A percentile compares a stretch with the other conserved stretches of the same genome.
Evolutionary conservation across 1,284 basidiomycete genomes (phyloP).

Genomic region (Fomitiporia mediterranea): DNA sequence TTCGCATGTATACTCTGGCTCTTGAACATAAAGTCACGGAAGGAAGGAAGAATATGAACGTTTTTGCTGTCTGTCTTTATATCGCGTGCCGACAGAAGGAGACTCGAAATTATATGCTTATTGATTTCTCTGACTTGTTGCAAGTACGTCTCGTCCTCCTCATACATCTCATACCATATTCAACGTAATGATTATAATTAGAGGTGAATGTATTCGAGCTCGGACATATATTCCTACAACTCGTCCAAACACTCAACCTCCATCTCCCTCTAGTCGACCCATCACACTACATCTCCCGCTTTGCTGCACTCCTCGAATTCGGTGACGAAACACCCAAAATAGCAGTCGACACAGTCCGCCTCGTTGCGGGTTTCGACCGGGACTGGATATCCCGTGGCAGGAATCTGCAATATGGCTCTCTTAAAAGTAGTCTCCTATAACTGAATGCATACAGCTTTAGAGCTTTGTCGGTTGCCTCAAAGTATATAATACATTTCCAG

Average conservation of each 20-base stretch:
- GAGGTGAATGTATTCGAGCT: constrained; percentile 98
- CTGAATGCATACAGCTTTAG: too few species aligned
- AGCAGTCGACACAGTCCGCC: constrained; percentile 89
- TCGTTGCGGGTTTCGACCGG: constrained; percentile 91
- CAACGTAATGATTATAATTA: neutral
- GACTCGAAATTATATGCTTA: constrained; percentile 92
- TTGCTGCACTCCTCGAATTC: constrained; percentile 95
- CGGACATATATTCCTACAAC: constrained; percentile 93
- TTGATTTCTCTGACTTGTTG: constrained; percentile 93
- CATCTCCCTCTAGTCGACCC: constrained; percentile 90
- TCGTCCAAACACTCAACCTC: constrained; percentile 88
- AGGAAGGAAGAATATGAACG: constrained; percentile 88
- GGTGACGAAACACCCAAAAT: constrained; percentile 92
- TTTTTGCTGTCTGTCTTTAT: constrained; percentile 94
- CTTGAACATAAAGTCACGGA: constrained; percentile 93
- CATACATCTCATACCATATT: constrained; percentile 6
- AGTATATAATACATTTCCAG: too few species aligned
- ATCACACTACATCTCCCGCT: constrained; percentile 95
- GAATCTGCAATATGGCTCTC: too few species aligned
- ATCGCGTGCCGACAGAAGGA: constrained; percentile 91
- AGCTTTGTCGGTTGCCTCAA: too few species aligned
- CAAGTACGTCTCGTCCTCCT: constrained; percentile 45
- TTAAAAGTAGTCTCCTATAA: too few species aligned
- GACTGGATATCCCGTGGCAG: constrained; percentile 99
- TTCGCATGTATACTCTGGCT: constrained; percentile 88